Percentiles rank a stretch among this genome's conserved stretches.
Conservation (phyloP, 2,329 filamentous ascomycete genomes). For the Rugonectria rugulosa region DNA sequence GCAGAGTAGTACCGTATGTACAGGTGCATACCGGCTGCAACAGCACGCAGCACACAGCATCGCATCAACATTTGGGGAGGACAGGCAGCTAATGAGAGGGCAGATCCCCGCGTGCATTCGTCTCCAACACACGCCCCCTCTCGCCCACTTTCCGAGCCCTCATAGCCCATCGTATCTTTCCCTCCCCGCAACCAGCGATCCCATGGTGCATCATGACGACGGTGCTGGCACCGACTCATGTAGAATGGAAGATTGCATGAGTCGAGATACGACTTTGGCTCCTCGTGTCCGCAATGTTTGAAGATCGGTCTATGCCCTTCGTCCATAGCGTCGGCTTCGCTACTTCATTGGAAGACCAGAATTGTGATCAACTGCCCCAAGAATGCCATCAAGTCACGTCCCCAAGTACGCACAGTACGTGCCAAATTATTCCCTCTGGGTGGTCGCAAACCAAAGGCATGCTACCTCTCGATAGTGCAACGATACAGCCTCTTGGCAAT, state of each 20-base stretch:
- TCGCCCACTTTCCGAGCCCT: slow-evolving; percentile 27
- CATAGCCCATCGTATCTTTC: slow-evolving; percentile 23
- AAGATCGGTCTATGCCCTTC: slow-evolving; percentile 23
- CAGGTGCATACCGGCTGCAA: too few species aligned
- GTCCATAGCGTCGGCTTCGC: background rate
- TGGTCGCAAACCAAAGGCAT: too few species aligned
- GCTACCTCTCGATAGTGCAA: slow-evolving; percentile 1
- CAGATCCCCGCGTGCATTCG: slow-evolving; percentile 29
- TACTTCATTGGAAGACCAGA: too few species aligned
- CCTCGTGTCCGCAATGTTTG: slow-evolving; percentile 21
- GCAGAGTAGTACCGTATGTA: too few species aligned
- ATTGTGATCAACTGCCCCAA: too few species aligned
- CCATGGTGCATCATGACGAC: slow-evolving; percentile 32
- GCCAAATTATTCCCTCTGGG: too few species aligned
- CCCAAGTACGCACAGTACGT: too few species aligned
- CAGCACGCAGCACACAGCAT: too few species aligned
- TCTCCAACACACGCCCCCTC: slow-evolving; percentile 19
- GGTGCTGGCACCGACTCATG: slow-evolving; percentile 19
- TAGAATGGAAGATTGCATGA: slow-evolving; percentile 12
- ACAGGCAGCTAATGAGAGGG: slow-evolving; percentile 22
- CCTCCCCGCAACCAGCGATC: slow-evolving; percentile 1
- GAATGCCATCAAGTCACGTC: too few species aligned
- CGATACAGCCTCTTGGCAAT: slow-evolving; percentile 7
- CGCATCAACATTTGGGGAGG: slow-evolving; percentile 11
- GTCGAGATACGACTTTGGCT: background rate